phyloP scores from a whole-genome alignment of 352 stramenopile species.

The Globisporangium okanoganense region DNA sequence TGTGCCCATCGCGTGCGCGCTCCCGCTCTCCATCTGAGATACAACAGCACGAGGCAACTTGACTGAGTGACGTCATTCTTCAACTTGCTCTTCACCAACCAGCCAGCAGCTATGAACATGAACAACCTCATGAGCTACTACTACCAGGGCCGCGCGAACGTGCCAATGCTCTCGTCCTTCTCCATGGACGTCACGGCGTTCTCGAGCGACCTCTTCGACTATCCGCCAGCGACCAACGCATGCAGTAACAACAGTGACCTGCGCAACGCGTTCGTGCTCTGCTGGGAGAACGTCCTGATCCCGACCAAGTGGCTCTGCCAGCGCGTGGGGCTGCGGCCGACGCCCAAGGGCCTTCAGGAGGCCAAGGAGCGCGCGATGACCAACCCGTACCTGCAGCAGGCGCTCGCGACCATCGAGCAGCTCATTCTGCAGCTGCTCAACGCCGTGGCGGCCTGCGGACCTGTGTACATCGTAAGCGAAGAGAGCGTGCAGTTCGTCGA shows the following conservation, averaged over 20 bases:
- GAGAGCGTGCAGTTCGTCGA: slow-evolving; percentile 61
- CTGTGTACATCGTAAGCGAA: slow-evolving; percentile 66
- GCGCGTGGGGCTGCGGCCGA: slow-evolving; percentile 41
- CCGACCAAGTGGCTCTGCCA: slow-evolving; percentile 64
- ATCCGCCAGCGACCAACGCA: slow-evolving; percentile 27
- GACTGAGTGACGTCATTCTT: slow-evolving; percentile 8
- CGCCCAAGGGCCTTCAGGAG: slow-evolving; percentile 30
- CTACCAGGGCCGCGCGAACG: slow-evolving; percentile 19
- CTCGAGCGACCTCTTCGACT: slow-evolving; percentile 55
- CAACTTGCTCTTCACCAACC: slow-evolving; percentile 7
- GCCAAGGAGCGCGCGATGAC: slow-evolving; percentile 46
- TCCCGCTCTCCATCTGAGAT: background rate
- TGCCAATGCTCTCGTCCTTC: slow-evolving; percentile 51
- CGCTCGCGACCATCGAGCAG: slow-evolving; percentile 59
- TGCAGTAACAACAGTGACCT: slow-evolving; percentile 17
- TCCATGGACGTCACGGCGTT: slow-evolving; percentile 57
- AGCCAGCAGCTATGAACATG: slow-evolving; percentile 17
- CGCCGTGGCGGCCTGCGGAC: slow-evolving; percentile 37
- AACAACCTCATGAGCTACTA: slow-evolving; percentile 34
- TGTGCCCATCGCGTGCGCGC: background rate
- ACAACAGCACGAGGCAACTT: background rate
- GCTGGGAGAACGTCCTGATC: slow-evolving; percentile 66
- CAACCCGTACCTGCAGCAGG: slow-evolving; percentile 39
- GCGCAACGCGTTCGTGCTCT: slow-evolving; percentile 57
- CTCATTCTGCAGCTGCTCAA: slow-evolving; percentile 48